phyloP scores from a whole-genome alignment of 2,329 filamentous ascomycete genomes.

The Fusarium floridanum region DNA sequence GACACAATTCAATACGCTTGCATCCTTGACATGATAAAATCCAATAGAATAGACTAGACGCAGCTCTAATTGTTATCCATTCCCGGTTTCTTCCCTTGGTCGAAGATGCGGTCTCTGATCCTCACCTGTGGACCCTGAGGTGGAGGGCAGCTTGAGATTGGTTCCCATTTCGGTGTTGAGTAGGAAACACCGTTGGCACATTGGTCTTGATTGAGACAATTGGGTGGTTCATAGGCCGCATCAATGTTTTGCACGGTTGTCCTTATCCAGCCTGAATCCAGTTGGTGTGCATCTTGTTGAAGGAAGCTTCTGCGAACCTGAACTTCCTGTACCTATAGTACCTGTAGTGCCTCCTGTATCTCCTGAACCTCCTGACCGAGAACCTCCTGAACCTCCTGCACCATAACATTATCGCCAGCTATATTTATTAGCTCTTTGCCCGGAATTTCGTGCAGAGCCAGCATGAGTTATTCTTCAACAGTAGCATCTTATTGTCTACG shows the following conservation, averaged over 20 bases:
- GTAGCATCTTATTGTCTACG: not conserved
- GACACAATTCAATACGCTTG: not conserved
- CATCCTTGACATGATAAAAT: not conserved
- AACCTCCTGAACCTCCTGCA: too few species aligned
- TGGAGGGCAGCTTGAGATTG: not conserved
- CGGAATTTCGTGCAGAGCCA: too few species aligned
- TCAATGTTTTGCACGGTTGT: not conserved
- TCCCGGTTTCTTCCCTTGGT: not conserved
- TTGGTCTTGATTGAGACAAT: not conserved
- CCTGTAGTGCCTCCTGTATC: too few species aligned
- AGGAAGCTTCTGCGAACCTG: not conserved
- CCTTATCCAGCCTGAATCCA: not conserved
- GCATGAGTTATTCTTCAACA: not conserved
- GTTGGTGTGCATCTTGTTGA: not conserved
- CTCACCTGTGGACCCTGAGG: not conserved
- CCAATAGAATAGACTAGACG: not conserved
- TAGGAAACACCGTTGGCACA: not conserved
- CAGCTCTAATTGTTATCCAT: not conserved
- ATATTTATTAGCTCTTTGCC: not conserved
- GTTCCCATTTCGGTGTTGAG: not conserved
- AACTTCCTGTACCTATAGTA: too few species aligned
- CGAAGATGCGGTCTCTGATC: not conserved
- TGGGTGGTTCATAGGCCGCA: not conserved
- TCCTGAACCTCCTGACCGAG: too few species aligned
- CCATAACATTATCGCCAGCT: too few species aligned